Evolutionary conservation across 495 filamentous ascomycete genomes (phyloP).

Genomic region (Xylaria flabelliformis): DNA sequence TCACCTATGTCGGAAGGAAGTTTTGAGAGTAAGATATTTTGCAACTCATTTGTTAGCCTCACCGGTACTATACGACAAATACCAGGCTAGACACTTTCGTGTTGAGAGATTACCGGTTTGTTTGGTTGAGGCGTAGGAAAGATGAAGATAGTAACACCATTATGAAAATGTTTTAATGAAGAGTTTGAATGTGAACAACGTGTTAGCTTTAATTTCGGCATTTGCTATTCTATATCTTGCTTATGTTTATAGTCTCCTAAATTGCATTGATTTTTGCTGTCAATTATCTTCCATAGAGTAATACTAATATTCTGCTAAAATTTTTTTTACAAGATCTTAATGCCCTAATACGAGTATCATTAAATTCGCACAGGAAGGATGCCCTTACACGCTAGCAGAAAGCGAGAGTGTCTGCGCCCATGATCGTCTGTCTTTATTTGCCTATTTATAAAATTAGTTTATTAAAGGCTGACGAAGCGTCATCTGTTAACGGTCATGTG

Average conservation of each 20-base stretch:
- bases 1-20: neutral
- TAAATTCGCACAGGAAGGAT: neutral
- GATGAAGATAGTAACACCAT: neutral
- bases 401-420: neutral
- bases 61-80: slow-evolving; percentile 26
- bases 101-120: neutral
- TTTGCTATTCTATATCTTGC: neutral
- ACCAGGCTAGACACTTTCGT: neutral
- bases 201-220: neutral
- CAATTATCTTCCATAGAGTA: neutral
- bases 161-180: neutral
- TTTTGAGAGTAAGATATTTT: neutral
- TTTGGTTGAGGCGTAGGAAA: neutral
- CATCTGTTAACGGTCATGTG: neutral
- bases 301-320: neutral
- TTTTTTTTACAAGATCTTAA: no score
- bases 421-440: neutral
- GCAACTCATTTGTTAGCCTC: neutral
- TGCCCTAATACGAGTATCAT: neutral
- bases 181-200: neutral
- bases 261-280: neutral
- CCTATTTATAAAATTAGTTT: neutral
- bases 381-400: neutral
- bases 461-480: neutral
- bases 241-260: neutral